phyloP scores from a whole-genome alignment of 306 rosid genomes.

The Gillenia trifoliata region DNA sequence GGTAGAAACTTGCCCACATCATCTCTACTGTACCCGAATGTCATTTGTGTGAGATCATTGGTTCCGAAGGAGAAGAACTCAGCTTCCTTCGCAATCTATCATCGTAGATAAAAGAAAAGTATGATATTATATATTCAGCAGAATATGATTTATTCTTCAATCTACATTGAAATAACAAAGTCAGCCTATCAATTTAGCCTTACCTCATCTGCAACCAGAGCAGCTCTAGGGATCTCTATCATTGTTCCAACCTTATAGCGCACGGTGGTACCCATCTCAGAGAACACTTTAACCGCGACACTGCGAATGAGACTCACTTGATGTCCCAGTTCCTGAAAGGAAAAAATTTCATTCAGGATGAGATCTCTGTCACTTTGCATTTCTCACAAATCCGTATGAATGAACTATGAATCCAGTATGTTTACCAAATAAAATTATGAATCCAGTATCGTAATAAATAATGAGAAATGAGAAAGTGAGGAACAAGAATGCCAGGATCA shows the following conservation, averaged over 20 bases:
- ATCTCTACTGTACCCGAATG: conserved; percentile 95
- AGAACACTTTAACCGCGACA: conserved; percentile 72
- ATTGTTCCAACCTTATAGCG: conserved; percentile 87
- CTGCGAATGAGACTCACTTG: conserved; percentile 62
- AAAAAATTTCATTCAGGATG: conserved; percentile 5
- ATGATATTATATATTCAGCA: background rate
- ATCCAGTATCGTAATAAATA: background rate
- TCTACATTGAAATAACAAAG: background rate
- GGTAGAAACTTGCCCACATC: conserved; percentile 95
- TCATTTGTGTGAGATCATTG: conserved; percentile 98
- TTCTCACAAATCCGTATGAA: background rate
- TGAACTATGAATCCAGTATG: background rate
- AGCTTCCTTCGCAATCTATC: conserved; percentile 86
- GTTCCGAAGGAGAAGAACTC: conserved; percentile 99
- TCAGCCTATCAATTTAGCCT: background rate
- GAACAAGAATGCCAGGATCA: conserved; percentile 5
- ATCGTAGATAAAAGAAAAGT: background rate
- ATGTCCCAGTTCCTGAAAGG: conserved; percentile 64
- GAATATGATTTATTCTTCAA: background rate
- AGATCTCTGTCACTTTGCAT: background rate
- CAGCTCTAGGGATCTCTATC: conserved; percentile 98
- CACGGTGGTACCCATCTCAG: conserved; percentile 76
- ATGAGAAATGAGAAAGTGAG: background rate
- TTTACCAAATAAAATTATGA: background rate
- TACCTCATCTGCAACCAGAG: conserved; percentile 92